These are phyloP conservation scores for Hypoxylon cercidicola DNA, from an alignment of 495 filamentous ascomycete genomes.

Conservation along the genomic window DNA sequence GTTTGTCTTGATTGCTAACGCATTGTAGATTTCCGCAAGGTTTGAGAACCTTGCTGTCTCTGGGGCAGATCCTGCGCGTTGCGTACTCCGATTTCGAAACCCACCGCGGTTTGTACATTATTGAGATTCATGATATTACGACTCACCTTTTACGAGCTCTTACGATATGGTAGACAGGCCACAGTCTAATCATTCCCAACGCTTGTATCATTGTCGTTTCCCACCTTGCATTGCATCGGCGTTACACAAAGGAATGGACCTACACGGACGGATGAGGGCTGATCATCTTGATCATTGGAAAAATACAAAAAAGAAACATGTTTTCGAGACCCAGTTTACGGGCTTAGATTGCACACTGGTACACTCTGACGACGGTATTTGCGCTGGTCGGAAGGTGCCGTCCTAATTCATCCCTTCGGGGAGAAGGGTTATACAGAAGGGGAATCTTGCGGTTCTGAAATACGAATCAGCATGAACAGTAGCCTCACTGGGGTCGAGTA, in stretches of 20 bases:
- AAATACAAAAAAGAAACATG: slow-evolving; percentile 39
- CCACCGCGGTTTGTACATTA: slow-evolving; percentile 64
- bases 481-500: slow-evolving; percentile 4
- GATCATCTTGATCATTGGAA: slow-evolving; percentile 35
- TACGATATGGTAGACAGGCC: slow-evolving; percentile 13
- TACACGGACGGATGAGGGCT: slow-evolving; percentile 46
- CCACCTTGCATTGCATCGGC: slow-evolving; percentile 66
- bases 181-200: slow-evolving; percentile 9
- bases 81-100: slow-evolving; percentile 45
- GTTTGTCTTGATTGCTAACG: slow-evolving; percentile 4
- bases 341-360: slow-evolving; percentile 48
- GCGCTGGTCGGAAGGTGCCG: slow-evolving; percentile 71
- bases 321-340: slow-evolving; percentile 22
- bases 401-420: slow-evolving; percentile 52
- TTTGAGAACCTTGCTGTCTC: slow-evolving; percentile 47
- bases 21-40: slow-evolving; percentile 60
- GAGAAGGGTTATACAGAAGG: slow-evolving; percentile 28
- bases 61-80: not conserved
- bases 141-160: slow-evolving; percentile 43
- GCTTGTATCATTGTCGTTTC: slow-evolving; percentile 53
- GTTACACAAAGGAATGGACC: slow-evolving; percentile 52
- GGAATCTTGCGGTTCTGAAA: slow-evolving; percentile 20
- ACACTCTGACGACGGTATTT: slow-evolving; percentile 58
- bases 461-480: slow-evolving; percentile 10
- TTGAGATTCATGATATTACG: slow-evolving; percentile 61